A percentile compares a stretch with the other conserved stretches of the same genome.
phyloP scores from a whole-genome alignment of 768 basidiomycete species.

The Boletus reticuloceps region DNA sequence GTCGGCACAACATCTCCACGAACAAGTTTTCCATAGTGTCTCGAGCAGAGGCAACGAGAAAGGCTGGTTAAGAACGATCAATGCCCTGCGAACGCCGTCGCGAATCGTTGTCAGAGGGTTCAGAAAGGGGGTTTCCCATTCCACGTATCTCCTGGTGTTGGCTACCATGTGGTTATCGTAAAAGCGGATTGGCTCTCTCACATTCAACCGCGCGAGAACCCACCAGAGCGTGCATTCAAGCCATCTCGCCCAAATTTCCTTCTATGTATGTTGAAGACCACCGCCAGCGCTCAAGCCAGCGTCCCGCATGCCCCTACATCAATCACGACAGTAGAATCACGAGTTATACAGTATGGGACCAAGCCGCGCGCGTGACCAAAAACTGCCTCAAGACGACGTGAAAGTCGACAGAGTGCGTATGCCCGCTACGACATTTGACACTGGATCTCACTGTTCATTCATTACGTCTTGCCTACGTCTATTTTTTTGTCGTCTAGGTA shows the following conservation, averaged over 20 bases:
- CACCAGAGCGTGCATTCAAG: too few relatives aligned
- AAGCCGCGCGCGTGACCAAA: conserved; percentile 17
- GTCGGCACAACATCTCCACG: conserved; percentile 74
- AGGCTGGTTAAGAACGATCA: conserved; percentile 91
- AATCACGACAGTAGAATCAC: background rate
- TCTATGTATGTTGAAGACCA: conserved; percentile 14
- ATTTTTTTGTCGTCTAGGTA: conserved; percentile 19
- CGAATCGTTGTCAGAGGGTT: conserved; percentile 11
- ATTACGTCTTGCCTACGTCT: background rate
- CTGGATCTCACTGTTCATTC: background rate
- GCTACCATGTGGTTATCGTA: conserved; percentile 3
- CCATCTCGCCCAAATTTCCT: conserved; percentile 12
- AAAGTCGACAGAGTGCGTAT: conserved; percentile 18
- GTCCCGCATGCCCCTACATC: conserved; percentile 7
- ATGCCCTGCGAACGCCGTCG: conserved; percentile 37
- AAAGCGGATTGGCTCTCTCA: background rate
- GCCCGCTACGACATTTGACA: background rate
- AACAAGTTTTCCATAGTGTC: conserved; percentile 52
- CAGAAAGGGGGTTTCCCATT: conserved; percentile 28
- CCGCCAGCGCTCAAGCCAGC: background rate
- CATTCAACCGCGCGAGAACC: too few relatives aligned
- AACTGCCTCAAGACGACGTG: conserved; percentile 17
- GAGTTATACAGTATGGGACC: conserved; percentile 25
- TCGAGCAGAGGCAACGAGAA: conserved; percentile 63
- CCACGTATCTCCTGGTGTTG: background rate